These are phyloP conservation scores for Botrytis deweyae DNA, from an alignment of 2,329 filamentous ascomycete genomes.

Conservation along the genomic window DNA sequence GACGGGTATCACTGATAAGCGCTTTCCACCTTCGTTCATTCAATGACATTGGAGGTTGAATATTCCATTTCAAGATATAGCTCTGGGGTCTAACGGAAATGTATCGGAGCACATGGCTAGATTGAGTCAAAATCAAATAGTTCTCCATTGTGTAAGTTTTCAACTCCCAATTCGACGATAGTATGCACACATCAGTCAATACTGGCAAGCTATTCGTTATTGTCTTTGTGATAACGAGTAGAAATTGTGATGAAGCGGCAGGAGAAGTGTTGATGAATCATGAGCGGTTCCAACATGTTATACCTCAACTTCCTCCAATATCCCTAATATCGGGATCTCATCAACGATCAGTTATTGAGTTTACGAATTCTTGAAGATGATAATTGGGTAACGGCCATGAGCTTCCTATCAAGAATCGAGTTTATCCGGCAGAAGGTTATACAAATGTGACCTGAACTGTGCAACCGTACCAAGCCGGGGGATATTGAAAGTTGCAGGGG, in stretches of 20 bases:
- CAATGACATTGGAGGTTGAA: background rate
- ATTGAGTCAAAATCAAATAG: constrained; percentile 1
- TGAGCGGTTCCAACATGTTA: constrained; percentile 16
- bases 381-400: constrained; percentile 4
- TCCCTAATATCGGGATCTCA: constrained; percentile 7
- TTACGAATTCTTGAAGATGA: background rate
- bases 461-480: constrained; percentile 1
- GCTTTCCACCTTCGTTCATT: background rate
- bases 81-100: background rate
- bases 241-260: background rate
- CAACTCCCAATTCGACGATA: background rate
- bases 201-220: background rate
- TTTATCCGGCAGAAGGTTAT: constrained; percentile 15
- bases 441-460: constrained; percentile 4
- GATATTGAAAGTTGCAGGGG: constrained; percentile 12
- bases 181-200: background rate
- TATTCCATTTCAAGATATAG: background rate
- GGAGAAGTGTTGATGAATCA: background rate
- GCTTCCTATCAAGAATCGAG: background rate
- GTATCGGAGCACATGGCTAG: background rate
- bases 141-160: background rate
- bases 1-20: background rate
- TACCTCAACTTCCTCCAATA: constrained; percentile 7
- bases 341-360: background rate
- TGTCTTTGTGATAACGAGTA: background rate